A percentile compares a stretch with the other conserved stretches of the same genome.
These are phyloP conservation scores for Fusarium domesticum DNA, from an alignment of 2,329 filamentous ascomycete genomes.

Conservation along the genomic window DNA sequence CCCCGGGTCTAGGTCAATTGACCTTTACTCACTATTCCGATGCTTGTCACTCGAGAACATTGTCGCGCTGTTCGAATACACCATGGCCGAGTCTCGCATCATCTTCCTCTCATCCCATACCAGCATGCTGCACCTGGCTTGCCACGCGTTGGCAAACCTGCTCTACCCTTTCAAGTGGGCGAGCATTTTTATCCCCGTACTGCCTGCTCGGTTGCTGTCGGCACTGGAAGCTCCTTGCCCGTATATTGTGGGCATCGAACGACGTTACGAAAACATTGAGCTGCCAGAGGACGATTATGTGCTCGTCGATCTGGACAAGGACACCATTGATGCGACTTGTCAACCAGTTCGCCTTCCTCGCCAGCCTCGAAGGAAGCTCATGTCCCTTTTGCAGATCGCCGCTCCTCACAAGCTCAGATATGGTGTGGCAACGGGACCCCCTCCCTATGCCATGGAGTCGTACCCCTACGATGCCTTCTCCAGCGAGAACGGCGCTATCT, in stretches of 20 bases:
- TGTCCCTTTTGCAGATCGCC: constrained; percentile 82
- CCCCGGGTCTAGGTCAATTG: constrained; percentile 84
- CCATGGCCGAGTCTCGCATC: constrained; percentile 88
- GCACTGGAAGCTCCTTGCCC: constrained; percentile 93
- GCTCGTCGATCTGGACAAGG: constrained; percentile 86
- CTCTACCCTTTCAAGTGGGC: constrained; percentile 91
- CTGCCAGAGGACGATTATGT: constrained; percentile 95
- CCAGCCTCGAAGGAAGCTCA: constrained; percentile 85
- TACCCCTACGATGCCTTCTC: constrained; percentile 89
- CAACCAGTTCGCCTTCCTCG: constrained; percentile 77
- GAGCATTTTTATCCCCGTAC: constrained; percentile 88
- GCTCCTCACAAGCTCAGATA: constrained; percentile 86
- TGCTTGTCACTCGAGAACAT: constrained; percentile 89
- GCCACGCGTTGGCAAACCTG: constrained; percentile 78
- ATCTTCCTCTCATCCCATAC: constrained; percentile 95
- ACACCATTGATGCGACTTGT: constrained; percentile 81
- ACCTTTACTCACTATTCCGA: constrained; percentile 90
- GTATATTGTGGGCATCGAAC: constrained; percentile 94
- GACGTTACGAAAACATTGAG: constrained; percentile 80
- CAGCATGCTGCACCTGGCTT: constrained; percentile 91
- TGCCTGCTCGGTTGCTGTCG: constrained; percentile 83
- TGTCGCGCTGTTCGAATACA: constrained; percentile 88
- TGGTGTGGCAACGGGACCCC: constrained; percentile 83
- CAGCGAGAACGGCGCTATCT: constrained; percentile 78
- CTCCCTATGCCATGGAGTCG: constrained; percentile 87